Evolutionary conservation across 257 asterid species (phyloP), one percentile per base, ranked within the genome.

Genomic region (Forsythia viridissima): DNA sequence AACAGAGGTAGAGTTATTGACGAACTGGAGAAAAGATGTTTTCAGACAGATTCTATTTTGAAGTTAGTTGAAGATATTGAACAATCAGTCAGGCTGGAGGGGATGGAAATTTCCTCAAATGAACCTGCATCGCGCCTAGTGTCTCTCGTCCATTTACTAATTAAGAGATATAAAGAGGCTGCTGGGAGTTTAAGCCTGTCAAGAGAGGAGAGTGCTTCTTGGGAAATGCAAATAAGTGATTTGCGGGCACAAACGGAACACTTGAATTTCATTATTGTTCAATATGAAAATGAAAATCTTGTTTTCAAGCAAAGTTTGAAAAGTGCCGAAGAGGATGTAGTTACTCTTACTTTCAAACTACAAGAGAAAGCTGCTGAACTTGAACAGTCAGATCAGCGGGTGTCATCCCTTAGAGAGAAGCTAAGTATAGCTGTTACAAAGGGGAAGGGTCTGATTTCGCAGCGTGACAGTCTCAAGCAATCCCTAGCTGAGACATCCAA

Each of bases 381-480:
- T 79, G 97, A 92, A 80, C 97, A 84, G 87, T 92, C 98, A n/a
- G 98, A 96, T 84, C 98, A 85, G 79, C 92, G 98, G 70, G 95
- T 93, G 57, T 89, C 89, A 40, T 88, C 98, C 80, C 94, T 96
- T 67, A 90, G 98, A 84, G 99, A 96, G 88, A 96, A 96, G 91
- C 93, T 96, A 71, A 86, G 96, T 77, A 96, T 93, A 74, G 99
- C 99, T 76, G 99, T 96, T 63, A 83, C 98, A 57, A 96, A 93
- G 87, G 99, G 99, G 82, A 96, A 96, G 86, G 96, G 97, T 82
- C 87, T 96, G 83, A 94, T 96, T 79, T 85, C 85, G 46, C 97
- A 96, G 86, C 99, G 99, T 72, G 99, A 96, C 81, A 82, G 88
- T 86, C 96, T 96, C 73, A 93, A 93, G 90, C 98, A 93, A 75